Conservation (phyloP, 2,329 filamentous ascomycete genomes). For the Pseudogymnoascus sp. region DNA sequence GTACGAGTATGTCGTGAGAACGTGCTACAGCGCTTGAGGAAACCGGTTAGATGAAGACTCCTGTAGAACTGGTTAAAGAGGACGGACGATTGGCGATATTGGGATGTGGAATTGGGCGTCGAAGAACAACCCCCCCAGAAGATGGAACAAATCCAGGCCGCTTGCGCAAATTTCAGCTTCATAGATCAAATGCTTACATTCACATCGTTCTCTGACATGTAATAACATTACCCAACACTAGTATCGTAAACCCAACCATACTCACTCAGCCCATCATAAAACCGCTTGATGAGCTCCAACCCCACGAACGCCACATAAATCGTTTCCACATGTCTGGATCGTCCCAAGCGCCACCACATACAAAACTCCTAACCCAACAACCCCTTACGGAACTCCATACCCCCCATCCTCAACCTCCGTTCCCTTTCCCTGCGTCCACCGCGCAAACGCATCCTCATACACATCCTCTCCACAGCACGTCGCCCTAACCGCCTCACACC, state of each 20-base stretch:
- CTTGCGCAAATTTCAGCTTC: not conserved
- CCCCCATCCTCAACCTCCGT: conserved; percentile 4
- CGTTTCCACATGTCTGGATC: not conserved
- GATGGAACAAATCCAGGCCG: not conserved
- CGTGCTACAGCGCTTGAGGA: no score
- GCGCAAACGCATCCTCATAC: not conserved
- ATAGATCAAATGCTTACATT: not conserved
- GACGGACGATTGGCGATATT: not conserved
- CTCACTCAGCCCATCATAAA: not conserved
- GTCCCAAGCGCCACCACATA: not conserved
- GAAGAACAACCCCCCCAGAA: not conserved
- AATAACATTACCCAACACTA: not conserved
- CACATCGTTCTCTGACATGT: not conserved
- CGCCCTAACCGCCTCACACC: conserved; percentile 30
- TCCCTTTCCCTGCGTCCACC: not conserved
- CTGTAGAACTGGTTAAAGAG: not conserved
- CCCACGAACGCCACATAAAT: conserved; percentile 1
- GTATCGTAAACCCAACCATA: conserved; percentile 1
- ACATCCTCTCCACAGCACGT: conserved; percentile 19
- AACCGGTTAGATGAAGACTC: no score
- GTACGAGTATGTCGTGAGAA: not conserved
- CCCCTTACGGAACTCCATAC: not conserved
- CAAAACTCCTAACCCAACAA: conserved; percentile 4
- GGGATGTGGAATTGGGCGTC: not conserved
- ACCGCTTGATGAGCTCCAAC: not conserved